These are phyloP conservation scores for Halenospora varia DNA, from an alignment of 495 filamentous ascomycete species.

Conservation along the genomic window DNA sequence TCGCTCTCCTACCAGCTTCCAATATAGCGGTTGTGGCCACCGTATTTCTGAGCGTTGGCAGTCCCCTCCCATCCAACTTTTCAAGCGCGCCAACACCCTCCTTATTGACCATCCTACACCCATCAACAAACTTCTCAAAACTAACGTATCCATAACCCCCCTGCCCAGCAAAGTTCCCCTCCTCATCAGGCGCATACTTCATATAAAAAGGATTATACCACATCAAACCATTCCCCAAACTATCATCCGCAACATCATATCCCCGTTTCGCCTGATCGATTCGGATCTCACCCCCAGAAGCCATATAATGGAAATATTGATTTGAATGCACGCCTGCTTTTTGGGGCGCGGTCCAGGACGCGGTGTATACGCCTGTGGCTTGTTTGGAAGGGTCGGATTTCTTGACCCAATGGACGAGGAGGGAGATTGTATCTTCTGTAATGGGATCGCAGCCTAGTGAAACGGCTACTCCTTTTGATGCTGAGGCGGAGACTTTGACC, in stretches of 20 bases:
- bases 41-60: constrained; percentile 85
- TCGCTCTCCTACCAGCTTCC: constrained; percentile 73
- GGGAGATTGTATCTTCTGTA: constrained; percentile 91
- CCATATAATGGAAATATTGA: constrained; percentile 96
- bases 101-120: constrained; percentile 67
- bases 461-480: constrained; percentile 57
- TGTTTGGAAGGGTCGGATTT: constrained; percentile 58
- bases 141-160: constrained; percentile 90
- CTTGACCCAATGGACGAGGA: constrained; percentile 84
- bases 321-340: constrained; percentile 89
- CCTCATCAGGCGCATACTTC: constrained; percentile 91
- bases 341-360: constrained; percentile 91
- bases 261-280: constrained; percentile 92
- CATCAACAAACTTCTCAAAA: constrained; percentile 95
- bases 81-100: constrained; percentile 64
- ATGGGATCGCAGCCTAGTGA: constrained; percentile 68
- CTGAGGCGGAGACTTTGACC: constrained; percentile 73
- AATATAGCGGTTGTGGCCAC: constrained; percentile 89
- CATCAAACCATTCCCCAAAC: constrained; percentile 55
- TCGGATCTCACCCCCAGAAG: constrained; percentile 74
- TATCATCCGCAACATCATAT: constrained; percentile 89
- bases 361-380: constrained; percentile 90
- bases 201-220: constrained; percentile 98
- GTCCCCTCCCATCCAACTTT: constrained; percentile 70
- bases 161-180: constrained; percentile 90